A percentile compares a stretch with the other conserved stretches of the same genome.
These are phyloP conservation scores for Ophiostoma angusticollis DNA, from an alignment of 2,329 filamentous ascomycete genomes.

Conservation along the genomic window DNA sequence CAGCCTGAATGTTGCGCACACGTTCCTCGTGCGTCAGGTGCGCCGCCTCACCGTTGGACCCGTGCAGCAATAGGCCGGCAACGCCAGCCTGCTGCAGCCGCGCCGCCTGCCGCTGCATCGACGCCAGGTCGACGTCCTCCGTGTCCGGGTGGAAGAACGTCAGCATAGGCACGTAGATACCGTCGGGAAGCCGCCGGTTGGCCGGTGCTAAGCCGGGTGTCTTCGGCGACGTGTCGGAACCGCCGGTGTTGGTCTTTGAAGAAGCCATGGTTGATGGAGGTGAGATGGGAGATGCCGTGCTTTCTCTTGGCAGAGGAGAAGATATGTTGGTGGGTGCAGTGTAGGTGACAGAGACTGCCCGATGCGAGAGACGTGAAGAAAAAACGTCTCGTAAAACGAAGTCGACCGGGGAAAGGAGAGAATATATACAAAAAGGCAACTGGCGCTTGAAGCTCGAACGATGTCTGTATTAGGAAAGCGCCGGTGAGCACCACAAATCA, in stretches of 20 bases:
- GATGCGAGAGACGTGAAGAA: too few relatives aligned
- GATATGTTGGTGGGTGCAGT: neutral
- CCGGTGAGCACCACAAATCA: neutral
- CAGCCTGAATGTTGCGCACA: conserved; percentile 46
- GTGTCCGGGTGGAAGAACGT: conserved; percentile 42
- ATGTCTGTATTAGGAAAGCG: neutral
- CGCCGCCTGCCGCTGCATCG: conserved; percentile 38
- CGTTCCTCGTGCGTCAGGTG: conserved; percentile 56
- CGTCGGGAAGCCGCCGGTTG: conserved; percentile 16
- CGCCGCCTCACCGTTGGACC: conserved; percentile 62
- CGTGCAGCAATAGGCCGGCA: conserved; percentile 54
- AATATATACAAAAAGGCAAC: too few relatives aligned
- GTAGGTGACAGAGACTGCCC: too few relatives aligned
- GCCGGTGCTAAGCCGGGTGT: neutral
- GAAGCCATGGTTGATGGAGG: neutral
- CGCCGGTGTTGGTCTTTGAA: neutral
- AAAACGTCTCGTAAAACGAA: too few relatives aligned
- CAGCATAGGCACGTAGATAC: conserved; percentile 51
- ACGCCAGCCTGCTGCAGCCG: conserved; percentile 51
- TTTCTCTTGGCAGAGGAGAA: too few relatives aligned
- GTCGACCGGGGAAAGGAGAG: neutral
- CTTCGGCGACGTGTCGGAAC: conserved; percentile 3
- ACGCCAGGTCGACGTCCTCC: conserved; percentile 41
- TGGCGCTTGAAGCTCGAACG: too few relatives aligned
- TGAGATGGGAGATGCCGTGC: too few relatives aligned